phyloP scores from a whole-genome alignment of 495 filamentous ascomycete genomes.

The Tuber aestivum region DNA sequence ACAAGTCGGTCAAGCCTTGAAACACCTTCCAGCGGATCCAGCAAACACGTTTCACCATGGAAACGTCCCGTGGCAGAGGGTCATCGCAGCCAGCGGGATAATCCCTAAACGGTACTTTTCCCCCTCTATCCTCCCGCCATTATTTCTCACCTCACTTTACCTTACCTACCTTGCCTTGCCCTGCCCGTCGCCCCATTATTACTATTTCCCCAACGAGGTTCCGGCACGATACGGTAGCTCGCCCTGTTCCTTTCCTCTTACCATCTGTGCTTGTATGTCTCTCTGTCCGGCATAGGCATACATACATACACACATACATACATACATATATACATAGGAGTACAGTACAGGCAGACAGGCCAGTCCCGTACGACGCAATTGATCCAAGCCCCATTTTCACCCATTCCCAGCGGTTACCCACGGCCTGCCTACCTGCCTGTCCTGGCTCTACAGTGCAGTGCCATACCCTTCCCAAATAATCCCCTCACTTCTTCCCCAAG shows the following conservation, averaged over 20 bases:
- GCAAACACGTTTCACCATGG: slow-evolving; percentile 54
- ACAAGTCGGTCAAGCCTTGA: slow-evolving; percentile 81
- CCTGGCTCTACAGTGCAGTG: too few relatives aligned
- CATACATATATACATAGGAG: background rate
- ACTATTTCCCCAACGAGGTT: background rate
- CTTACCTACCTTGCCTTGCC: background rate
- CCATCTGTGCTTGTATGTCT: background rate
- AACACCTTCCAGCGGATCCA: slow-evolving; percentile 61
- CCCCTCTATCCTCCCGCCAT: slow-evolving; percentile 19
- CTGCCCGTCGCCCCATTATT: background rate
- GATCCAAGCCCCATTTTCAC: background rate
- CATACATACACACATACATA: background rate
- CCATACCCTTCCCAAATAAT: background rate
- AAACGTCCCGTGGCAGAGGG: slow-evolving; percentile 91
- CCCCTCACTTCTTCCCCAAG: background rate
- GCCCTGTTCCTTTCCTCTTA: slow-evolving; percentile 10
- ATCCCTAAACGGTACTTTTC: slow-evolving; percentile 68
- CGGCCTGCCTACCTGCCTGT: background rate
- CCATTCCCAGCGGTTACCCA: background rate
- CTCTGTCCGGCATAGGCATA: background rate
- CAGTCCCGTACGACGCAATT: background rate
- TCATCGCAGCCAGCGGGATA: slow-evolving; percentile 77
- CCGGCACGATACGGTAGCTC: background rate
- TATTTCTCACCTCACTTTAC: background rate
- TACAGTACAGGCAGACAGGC: background rate